Base-by-base conservation (phyloP, 1,284 basidiomycete genomes). In the Ustilago xerochloae region DNA sequence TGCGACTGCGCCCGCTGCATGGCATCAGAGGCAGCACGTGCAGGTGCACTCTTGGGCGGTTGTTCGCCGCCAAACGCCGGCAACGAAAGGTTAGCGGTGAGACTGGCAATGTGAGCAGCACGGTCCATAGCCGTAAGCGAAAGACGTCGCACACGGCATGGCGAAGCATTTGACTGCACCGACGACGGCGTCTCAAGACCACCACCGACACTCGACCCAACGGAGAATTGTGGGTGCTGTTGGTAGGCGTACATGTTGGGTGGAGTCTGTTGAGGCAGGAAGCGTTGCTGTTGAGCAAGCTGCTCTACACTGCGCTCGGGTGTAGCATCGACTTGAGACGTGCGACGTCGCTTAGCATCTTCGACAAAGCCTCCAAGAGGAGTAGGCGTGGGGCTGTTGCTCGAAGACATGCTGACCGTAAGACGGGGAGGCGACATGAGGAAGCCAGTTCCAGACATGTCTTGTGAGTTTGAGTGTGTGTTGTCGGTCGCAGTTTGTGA, bases 391-490 rank as follows among this genome's bases (percentile, higher is more conserved):
- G 71, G 57, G 29, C 49, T 68, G 49, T 51, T 50, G 38, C 54
- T 64, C 36, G 50, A 51, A 12, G 71, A 72, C 60, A 78, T 64
- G 57, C 75, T 80, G 49, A 81, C 77, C 2, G 78, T 81, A 26
- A 79, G 63, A 28, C 79, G 70, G 10, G 79, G 79, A 2, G 79
- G 79, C n/a, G 79, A 81, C 61, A 81, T 75, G 43, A 81, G 77
- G 54, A 72, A 79, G 16, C 77, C 78, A 36, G 61, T 59, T 54
- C 62, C 63, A 28, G 74, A 52, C 29, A 58, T 28, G 52, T 59
- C 51, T 3, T 59, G 66, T 29, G 47, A 24, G 22, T 32, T 30
- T 18, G 56, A 24, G 38, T 52, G 52, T 30, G 43, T 48, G 41
- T 48, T 46, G 16, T 55, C 51, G 0, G 58, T 22, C 45, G 54